Base-by-base conservation (phyloP, 805 yeast genomes). In the Schizosaccharomyces cryophilus region DNA sequence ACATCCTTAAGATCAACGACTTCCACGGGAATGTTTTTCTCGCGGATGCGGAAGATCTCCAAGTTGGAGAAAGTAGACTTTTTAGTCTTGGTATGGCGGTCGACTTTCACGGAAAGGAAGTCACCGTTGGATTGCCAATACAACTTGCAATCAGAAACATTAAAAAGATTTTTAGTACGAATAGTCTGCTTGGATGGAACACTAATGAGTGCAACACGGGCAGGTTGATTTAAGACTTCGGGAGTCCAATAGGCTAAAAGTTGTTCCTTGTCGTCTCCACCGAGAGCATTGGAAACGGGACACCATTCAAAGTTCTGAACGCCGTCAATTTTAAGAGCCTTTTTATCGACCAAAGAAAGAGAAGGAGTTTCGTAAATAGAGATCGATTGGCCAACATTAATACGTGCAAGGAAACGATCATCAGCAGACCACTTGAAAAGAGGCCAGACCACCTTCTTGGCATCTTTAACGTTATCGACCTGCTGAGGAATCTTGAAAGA, bases 171-270 rank as follows among this genome's bases (percentile, higher is more conserved):
- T 67, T 90, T 83, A 63, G 95, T 85, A 79, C 96, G 85, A 64
- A 93, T 73, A 58, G 88, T 82, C 71, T 81, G 78, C 71, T 84
- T 85, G 31, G 87, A 77, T 63, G 95, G 95, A 61, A 89, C 79
- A 68, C 86, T 87, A 82, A 93, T 83, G 64, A 93, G 74, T 29
- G 94, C 80, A 62, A 90, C 97, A 72, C 95, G 84, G 35, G 98
- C 96, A 56, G 96, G 85, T 76, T 89, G 95, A 73, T 93, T 90
- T 64, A 78, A 72, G 61, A 82, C 75, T 75, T 93, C 99, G 61
- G 99, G 99, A 58, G 96, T 88, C 98, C 98, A 93, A 76, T 84
- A 93, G 40, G 95, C 82, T 66, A 93, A 77, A 42, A 88, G 74
- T 67, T 83, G 83, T 62, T 82, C 82, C 48, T 70, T 74, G 62